Evolutionary conservation across 2,329 filamentous ascomycete species (phyloP).

Genomic region (Colletotrichum siamense): DNA sequence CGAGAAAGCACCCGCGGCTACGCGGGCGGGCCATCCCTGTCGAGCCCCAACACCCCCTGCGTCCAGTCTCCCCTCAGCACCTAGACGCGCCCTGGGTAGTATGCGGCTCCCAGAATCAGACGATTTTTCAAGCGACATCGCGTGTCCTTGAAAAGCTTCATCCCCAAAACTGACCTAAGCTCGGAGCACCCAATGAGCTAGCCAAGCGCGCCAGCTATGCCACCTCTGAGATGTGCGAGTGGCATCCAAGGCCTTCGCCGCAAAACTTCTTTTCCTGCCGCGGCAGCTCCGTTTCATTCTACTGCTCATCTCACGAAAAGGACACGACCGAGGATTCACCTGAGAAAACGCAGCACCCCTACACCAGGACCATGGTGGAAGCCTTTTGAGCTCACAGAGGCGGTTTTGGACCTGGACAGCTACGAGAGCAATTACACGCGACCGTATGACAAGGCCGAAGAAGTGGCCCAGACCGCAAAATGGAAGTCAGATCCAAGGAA

Average conservation of each 20-base stretch:
- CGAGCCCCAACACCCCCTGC: conserved; percentile 6
- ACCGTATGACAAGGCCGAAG: conserved; percentile 40
- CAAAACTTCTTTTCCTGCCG: neutral
- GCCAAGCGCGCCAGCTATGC: neutral
- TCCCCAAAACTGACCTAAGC: neutral
- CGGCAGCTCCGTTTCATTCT: neutral
- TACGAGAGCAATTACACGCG: conserved; percentile 50
- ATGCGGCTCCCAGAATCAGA: conserved; percentile 14
- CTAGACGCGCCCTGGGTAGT: neutral
- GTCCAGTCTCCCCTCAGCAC: neutral
- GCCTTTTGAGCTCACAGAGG: conserved; percentile 37
- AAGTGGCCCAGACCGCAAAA: conserved; percentile 31
- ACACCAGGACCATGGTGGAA: conserved; percentile 7
- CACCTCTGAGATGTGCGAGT: neutral
- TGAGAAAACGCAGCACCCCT: neutral
- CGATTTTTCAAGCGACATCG: conserved; percentile 1
- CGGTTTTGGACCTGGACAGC: conserved; percentile 59
- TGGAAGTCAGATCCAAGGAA: conserved; percentile 32
- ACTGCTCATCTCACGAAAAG: neutral
- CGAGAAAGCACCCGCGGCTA: conserved; percentile 16
- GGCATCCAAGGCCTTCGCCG: neutral
- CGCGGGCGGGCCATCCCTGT: conserved; percentile 16
- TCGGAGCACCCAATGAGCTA: neutral
- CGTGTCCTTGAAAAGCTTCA: neutral
- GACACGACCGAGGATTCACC: neutral